Conservation (phyloP, 2,329 filamentous ascomycete species). For the Ophiostoma tasmaniense region DNA sequence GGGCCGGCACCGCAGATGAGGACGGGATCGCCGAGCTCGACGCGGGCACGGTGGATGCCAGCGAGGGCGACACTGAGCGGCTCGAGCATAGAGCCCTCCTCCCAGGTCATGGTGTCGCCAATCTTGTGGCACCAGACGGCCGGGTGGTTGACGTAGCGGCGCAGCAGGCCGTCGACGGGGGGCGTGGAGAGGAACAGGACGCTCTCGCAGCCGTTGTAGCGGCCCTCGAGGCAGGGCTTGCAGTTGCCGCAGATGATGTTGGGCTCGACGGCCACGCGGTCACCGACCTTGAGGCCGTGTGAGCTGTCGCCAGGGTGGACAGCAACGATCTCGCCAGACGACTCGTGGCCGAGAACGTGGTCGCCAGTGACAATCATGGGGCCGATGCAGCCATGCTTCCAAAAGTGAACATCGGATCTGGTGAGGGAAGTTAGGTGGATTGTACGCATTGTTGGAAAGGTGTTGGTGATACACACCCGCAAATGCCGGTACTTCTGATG, state of each 20-base stretch:
- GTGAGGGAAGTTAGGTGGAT: slow-evolving; percentile 4
- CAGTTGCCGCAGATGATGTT: slow-evolving; percentile 87
- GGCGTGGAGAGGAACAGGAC: slow-evolving; percentile 87
- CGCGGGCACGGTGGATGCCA: slow-evolving; percentile 71
- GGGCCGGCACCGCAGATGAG: slow-evolving; percentile 89
- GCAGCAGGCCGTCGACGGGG: slow-evolving; percentile 75
- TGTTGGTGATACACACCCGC: slow-evolving; percentile 55
- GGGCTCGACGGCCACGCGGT: slow-evolving; percentile 88
- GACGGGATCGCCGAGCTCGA: slow-evolving; percentile 77
- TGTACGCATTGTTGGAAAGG: slow-evolving; percentile 13
- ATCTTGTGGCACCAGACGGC: slow-evolving; percentile 96
- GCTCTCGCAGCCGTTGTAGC: slow-evolving; percentile 88
- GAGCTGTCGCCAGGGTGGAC: slow-evolving; percentile 45
- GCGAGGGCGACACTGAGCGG: slow-evolving; percentile 83
- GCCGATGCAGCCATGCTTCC: slow-evolving; percentile 90
- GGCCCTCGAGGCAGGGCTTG: slow-evolving; percentile 82
- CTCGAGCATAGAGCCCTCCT: slow-evolving; percentile 85
- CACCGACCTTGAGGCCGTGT: slow-evolving; percentile 69
- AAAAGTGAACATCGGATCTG: slow-evolving; percentile 93
- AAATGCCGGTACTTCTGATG: slow-evolving; percentile 91
- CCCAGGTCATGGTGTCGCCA: slow-evolving; percentile 71
- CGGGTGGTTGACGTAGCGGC: slow-evolving; percentile 91
- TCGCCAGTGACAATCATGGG: slow-evolving; percentile 87
- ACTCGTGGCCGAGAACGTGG: slow-evolving; percentile 93
- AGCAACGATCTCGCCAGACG: slow-evolving; percentile 73